These are phyloP conservation scores for Polyporus arcularius DNA, from an alignment of 768 basidiomycete genomes.

Conservation along the genomic window DNA sequence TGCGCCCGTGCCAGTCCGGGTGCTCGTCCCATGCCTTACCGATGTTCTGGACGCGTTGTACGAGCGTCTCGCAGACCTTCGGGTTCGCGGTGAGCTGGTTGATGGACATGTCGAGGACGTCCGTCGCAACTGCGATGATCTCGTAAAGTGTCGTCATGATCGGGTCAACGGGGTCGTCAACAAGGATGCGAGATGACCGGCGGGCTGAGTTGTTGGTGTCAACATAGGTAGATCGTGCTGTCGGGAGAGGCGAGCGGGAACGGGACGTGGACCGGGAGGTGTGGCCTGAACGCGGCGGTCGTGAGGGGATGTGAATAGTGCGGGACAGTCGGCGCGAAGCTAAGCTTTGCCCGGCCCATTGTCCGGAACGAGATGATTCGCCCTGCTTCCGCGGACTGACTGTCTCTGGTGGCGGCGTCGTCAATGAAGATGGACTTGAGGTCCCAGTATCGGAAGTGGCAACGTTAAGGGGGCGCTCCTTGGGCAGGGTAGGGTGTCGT, in stretches of 20 bases:
- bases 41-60: conserved; percentile 87
- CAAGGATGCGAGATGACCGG: conserved; percentile 78
- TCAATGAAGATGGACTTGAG: conserved; percentile 47
- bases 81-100: conserved; percentile 83
- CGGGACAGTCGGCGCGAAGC: conserved; percentile 83
- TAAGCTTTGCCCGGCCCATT: conserved; percentile 52
- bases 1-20: conserved; percentile 96
- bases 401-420: conserved; percentile 61
- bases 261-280: conserved; percentile 94
- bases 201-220: conserved; percentile 68
- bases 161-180: conserved; percentile 85
- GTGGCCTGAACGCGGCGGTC: conserved; percentile 68
- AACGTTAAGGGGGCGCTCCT: conserved; percentile 61
- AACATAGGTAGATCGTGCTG: conserved; percentile 59
- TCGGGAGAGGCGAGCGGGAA: conserved; percentile 84
- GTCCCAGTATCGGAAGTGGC: conserved; percentile 52
- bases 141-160: conserved; percentile 91
- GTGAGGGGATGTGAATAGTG: conserved; percentile 74
- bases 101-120: conserved; percentile 88
- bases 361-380: conserved; percentile 42
- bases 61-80: conserved; percentile 81
- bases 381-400: conserved; percentile 65
- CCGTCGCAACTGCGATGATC: conserved; percentile 90
- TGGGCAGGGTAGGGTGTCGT: conserved; percentile 63
- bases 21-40: conserved; percentile 98